Percentiles rank a stretch among this genome's conserved stretches.
phyloP scores from a whole-genome alignment of 495 filamentous ascomycete species.

The Penicillium cosmopolitanum region DNA sequence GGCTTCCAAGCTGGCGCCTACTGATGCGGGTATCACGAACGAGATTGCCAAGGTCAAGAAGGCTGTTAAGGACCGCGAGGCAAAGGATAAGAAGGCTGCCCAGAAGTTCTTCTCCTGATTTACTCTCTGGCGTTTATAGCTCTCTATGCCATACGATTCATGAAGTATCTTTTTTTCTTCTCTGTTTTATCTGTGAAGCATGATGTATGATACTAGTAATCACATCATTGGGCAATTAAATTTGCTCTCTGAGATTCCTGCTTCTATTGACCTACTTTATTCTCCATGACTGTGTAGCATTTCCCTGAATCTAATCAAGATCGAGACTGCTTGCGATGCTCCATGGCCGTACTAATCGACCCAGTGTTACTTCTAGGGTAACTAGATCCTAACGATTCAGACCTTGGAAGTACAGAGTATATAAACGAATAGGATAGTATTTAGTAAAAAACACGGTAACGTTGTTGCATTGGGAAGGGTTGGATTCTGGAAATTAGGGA shows the following conservation, averaged over 20 bases:
- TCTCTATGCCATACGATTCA: constrained; percentile 34
- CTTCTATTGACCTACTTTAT: neutral
- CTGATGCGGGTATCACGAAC: constrained; percentile 73
- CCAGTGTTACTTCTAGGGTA: too few relatives aligned
- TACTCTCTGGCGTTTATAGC: constrained; percentile 6
- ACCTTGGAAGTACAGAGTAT: too few relatives aligned
- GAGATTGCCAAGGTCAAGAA: constrained; percentile 79
- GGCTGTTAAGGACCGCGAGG: constrained; percentile 67
- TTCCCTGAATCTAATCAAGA: neutral
- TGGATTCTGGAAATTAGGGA: too few relatives aligned
- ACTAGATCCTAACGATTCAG: too few relatives aligned
- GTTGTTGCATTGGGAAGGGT: too few relatives aligned
- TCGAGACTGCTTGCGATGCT: too few relatives aligned
- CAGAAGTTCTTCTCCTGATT: constrained; percentile 78
- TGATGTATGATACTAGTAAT: constrained; percentile 27
- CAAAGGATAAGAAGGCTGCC: constrained; percentile 87
- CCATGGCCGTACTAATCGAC: too few relatives aligned
- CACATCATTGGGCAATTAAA: constrained; percentile 19
- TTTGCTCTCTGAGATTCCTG: neutral
- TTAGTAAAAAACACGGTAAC: too few relatives aligned
- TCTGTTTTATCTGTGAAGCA: constrained; percentile 16
- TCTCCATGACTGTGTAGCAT: neutral
- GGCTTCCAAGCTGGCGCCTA: constrained; percentile 73
- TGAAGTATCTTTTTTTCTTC: constrained; percentile 25
- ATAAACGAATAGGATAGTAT: too few relatives aligned